Conservation (phyloP, 495 filamentous ascomycete species). For the Penicillium coffeae region DNA sequence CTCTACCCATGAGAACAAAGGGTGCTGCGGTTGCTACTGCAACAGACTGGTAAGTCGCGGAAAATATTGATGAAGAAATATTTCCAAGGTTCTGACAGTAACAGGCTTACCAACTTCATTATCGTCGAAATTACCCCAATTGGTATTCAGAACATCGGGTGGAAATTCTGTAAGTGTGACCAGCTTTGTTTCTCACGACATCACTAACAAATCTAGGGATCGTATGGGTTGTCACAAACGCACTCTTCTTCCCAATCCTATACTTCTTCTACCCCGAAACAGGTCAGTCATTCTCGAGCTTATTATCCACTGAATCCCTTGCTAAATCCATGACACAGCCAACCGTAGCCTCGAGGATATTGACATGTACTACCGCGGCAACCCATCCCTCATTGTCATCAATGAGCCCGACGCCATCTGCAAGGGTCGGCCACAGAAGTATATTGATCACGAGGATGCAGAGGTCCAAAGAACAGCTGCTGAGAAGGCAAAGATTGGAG, state of each 20-base stretch:
- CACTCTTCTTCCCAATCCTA: slow-evolving; percentile 54
- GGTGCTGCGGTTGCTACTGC: slow-evolving; percentile 56
- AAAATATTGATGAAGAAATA: not conserved
- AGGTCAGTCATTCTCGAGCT: slow-evolving; percentile 13
- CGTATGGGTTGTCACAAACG: slow-evolving; percentile 58
- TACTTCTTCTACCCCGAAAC: slow-evolving; percentile 65
- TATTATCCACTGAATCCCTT: not conserved
- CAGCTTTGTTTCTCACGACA: not conserved
- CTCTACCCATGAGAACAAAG: slow-evolving; percentile 53
- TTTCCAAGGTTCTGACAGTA: not conserved
- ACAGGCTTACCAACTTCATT: slow-evolving; percentile 53
- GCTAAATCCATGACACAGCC: slow-evolving; percentile 22
- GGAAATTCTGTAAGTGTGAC: slow-evolving; percentile 44
- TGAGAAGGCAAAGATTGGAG: not conserved
- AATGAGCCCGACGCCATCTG: slow-evolving; percentile 32
- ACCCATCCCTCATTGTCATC: slow-evolving; percentile 39
- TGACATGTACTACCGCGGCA: slow-evolving; percentile 44
- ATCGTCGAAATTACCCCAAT: slow-evolving; percentile 59
- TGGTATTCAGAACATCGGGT: slow-evolving; percentile 50
- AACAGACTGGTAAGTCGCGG: slow-evolving; percentile 50
- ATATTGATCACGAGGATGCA: slow-evolving; percentile 27
- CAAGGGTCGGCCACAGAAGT: slow-evolving; percentile 26
- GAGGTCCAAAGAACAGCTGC: slow-evolving; percentile 16
- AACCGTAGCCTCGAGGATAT: slow-evolving; percentile 46
- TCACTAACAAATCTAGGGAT: slow-evolving; percentile 26